Evolutionary conservation across 2,329 filamentous ascomycete genomes (phyloP).

Genomic region (Truncatella angustata): DNA sequence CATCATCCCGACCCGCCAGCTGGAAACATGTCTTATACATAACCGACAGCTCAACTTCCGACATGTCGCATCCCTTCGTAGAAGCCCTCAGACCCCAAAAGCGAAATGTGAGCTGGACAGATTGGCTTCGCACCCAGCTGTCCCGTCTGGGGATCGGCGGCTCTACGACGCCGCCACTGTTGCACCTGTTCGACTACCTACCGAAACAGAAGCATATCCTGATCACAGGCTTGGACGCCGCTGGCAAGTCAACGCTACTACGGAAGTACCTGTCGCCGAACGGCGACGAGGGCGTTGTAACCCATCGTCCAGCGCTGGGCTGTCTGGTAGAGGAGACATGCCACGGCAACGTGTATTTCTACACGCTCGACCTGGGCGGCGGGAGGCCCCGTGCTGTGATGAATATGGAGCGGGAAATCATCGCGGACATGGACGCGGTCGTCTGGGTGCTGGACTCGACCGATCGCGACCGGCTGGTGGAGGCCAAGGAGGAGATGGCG

Average conservation of each 20-base stretch:
- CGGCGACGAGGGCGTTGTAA: neutral
- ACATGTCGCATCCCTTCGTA: too few species aligned
- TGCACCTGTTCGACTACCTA: neutral
- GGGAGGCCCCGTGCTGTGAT: neutral
- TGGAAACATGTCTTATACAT: too few species aligned
- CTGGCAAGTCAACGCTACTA: conserved; percentile 1
- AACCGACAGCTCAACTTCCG: too few species aligned
- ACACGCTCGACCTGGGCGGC: neutral
- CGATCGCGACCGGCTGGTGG: neutral
- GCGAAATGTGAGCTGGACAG: too few species aligned
- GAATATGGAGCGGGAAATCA: neutral
- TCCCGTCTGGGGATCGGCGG: neutral
- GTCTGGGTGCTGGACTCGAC: neutral
- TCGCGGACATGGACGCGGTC: neutral
- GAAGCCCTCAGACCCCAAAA: too few species aligned
- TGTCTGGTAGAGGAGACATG: neutral
- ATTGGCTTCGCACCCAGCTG: neutral
- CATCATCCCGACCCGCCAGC: too few species aligned
- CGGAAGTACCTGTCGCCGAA: neutral
- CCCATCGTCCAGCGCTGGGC: neutral
- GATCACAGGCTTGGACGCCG: neutral
- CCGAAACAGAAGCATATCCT: neutral
- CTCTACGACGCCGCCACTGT: neutral
- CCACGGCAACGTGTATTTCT: neutral
- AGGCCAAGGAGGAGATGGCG: neutral